Conservation (phyloP, 805 yeast genomes). For the Ogataea thermomethanolica region DNA sequence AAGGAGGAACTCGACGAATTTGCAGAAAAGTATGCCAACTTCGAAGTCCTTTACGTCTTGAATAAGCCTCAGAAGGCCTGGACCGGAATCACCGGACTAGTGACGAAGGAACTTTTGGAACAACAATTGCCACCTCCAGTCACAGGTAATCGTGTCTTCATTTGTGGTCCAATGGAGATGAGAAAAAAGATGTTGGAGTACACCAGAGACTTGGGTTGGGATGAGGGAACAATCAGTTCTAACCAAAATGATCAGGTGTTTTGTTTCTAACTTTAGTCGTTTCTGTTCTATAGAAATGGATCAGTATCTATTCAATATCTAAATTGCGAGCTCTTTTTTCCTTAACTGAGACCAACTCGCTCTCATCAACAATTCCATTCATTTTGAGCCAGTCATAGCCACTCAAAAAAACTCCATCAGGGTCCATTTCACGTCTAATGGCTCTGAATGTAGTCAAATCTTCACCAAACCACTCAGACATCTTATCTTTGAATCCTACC, state of each 20-base stretch:
- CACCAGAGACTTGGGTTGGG: slow-evolving; percentile 63
- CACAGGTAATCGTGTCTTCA: slow-evolving; percentile 51
- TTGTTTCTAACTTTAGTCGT: slow-evolving; percentile 25
- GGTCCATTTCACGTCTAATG: slow-evolving; percentile 69
- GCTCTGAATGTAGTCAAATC: slow-evolving; percentile 58
- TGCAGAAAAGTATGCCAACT: slow-evolving; percentile 57
- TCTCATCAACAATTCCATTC: slow-evolving; percentile 60
- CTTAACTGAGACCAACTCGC: slow-evolving; percentile 10
- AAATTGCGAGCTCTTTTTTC: slow-evolving; percentile 10
- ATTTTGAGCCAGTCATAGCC: slow-evolving; percentile 77
- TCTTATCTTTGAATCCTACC: slow-evolving; percentile 71
- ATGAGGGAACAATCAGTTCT: slow-evolving; percentile 30
- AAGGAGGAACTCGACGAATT: slow-evolving; percentile 72
- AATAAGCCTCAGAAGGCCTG: slow-evolving; percentile 48
- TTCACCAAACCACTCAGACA: slow-evolving; percentile 78
- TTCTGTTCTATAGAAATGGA: slow-evolving; percentile 4
- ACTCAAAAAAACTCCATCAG: slow-evolving; percentile 74
- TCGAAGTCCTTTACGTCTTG: slow-evolving; percentile 57
- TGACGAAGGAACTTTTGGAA: slow-evolving; percentile 55
- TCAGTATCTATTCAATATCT: slow-evolving; percentile 1
- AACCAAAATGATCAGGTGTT: slow-evolving; percentile 36
- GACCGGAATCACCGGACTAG: slow-evolving; percentile 60
- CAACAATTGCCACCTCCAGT: slow-evolving; percentile 50
- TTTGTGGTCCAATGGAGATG: slow-evolving; percentile 77
- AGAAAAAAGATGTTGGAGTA: slow-evolving; percentile 47